Evolutionary conservation across 345 rosid species (phyloP).

Genomic region (Camelina sativa): DNA sequence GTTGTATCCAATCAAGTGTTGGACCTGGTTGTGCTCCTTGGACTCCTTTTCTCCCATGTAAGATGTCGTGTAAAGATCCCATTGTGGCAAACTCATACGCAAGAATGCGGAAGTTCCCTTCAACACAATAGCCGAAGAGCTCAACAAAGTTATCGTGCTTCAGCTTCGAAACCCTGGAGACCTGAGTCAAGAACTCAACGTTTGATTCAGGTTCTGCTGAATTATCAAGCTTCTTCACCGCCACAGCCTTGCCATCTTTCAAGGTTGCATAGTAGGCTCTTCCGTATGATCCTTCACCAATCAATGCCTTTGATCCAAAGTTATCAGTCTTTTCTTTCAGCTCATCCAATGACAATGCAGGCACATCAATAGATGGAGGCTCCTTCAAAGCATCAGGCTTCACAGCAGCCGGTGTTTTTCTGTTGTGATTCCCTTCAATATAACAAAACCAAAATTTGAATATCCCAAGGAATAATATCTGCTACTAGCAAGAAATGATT

Average conservation of each 20-base stretch:
- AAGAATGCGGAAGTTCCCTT: slow-evolving; percentile 86
- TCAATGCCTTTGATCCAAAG: slow-evolving; percentile 66
- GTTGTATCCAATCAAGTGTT: slow-evolving; percentile 92
- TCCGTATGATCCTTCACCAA: slow-evolving; percentile 95
- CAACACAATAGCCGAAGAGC: slow-evolving; percentile 86
- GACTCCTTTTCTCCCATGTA: slow-evolving; percentile 98
- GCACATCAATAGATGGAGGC: slow-evolving; percentile 68
- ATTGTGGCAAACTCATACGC: slow-evolving; percentile 95
- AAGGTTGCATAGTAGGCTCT: slow-evolving; percentile 79
- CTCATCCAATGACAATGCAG: slow-evolving; percentile 62
- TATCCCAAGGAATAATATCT: not conserved
- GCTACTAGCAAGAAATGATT: slow-evolving; percentile 16
- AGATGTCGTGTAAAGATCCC: slow-evolving; percentile 96
- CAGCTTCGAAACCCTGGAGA: slow-evolving; percentile 88
- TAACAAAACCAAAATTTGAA: not conserved
- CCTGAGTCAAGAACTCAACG: slow-evolving; percentile 86
- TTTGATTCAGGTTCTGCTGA: slow-evolving; percentile 81
- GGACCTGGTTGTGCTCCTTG: slow-evolving; percentile 99
- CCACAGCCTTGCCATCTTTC: slow-evolving; percentile 66
- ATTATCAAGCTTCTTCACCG: slow-evolving; percentile 86
- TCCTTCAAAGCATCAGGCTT: slow-evolving; percentile 73
- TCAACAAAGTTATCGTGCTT: slow-evolving; percentile 80
- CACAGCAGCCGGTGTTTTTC: slow-evolving; percentile 55
- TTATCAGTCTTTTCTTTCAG: slow-evolving; percentile 69
- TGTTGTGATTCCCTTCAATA: slow-evolving; percentile 30